phyloP scores from a whole-genome alignment of 768 basidiomycete species.

The Rhizopogon roseolus region DNA sequence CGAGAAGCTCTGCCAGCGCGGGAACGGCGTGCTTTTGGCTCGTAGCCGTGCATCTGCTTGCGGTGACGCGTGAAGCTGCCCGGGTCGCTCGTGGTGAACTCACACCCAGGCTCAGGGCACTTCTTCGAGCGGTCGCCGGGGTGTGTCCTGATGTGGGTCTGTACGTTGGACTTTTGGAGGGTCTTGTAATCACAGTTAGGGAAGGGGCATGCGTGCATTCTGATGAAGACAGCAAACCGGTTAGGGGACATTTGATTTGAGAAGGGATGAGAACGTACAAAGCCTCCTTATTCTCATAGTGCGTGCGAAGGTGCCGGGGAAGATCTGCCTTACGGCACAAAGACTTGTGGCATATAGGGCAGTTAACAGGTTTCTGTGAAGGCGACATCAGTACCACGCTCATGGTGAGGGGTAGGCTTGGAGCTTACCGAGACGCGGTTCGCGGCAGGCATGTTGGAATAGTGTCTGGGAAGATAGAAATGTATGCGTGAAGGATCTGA shows the following conservation, averaged over 20 bases:
- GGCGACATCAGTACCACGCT: background rate
- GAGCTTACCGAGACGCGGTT: slow-evolving; percentile 5
- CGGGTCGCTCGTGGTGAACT: slow-evolving; percentile 12
- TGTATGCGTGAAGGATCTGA: background rate
- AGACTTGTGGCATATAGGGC: slow-evolving; percentile 8
- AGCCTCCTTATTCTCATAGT: slow-evolving; percentile 15
- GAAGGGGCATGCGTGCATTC: slow-evolving; percentile 19
- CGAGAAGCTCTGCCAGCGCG: background rate
- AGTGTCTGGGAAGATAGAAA: background rate
- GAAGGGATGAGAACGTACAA: slow-evolving; percentile 12
- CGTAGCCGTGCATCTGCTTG: slow-evolving; percentile 11
- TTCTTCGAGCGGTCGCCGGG: slow-evolving; percentile 4
- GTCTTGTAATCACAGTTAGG: slow-evolving; percentile 15
- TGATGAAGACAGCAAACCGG: slow-evolving; percentile 7
- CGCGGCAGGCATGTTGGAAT: slow-evolving; percentile 5
- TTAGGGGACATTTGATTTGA: background rate
- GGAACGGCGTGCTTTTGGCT: slow-evolving; percentile 3
- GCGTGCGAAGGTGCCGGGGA: slow-evolving; percentile 20
- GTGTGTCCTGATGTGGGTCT: slow-evolving; percentile 22
- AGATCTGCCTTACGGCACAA: slow-evolving; percentile 23
- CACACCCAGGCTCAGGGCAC: slow-evolving; percentile 15
- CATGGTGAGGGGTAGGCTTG: background rate
- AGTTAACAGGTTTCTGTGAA: slow-evolving; percentile 8
- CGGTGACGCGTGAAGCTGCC: slow-evolving; percentile 20
- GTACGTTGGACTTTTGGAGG: slow-evolving; percentile 24